Percentiles rank a stretch among this genome's conserved stretches.
phyloP scores from a whole-genome alignment of 2,329 filamentous ascomycete genomes.

The Nothomitra cinnamomea region DNA sequence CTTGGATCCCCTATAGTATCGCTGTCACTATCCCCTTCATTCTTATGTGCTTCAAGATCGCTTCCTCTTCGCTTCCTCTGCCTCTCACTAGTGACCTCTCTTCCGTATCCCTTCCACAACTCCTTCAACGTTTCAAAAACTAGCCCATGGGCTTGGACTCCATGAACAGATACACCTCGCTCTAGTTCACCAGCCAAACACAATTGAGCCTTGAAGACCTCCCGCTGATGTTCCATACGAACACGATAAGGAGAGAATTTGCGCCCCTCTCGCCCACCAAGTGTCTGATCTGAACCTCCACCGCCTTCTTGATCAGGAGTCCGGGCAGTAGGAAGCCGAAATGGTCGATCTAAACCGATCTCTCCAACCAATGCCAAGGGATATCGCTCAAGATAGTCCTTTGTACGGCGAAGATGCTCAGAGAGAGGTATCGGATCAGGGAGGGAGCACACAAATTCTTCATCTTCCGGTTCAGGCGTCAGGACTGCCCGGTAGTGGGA shows the following conservation, averaged over 20 bases:
- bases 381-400: constrained; percentile 28
- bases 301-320: constrained; percentile 18
- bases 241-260: constrained; percentile 39
- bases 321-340: constrained; percentile 40
- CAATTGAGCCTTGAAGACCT: constrained; percentile 39
- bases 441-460: constrained; percentile 30
- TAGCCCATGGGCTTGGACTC: constrained; percentile 43
- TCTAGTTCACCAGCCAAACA: constrained; percentile 39
- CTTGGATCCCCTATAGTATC: constrained; percentile 11
- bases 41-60: constrained; percentile 13
- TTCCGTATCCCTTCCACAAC: constrained; percentile 41
- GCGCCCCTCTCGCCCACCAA: constrained; percentile 42
- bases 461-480: constrained; percentile 29
- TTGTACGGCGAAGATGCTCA: constrained; percentile 32
- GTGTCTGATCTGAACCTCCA: constrained; percentile 29
- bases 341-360: constrained; percentile 43
- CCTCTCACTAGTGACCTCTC: constrained; percentile 29
- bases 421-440: constrained; percentile 37
- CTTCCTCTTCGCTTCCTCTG: constrained; percentile 21
- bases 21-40: constrained; percentile 16
- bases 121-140: constrained; percentile 37
- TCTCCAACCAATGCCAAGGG: constrained; percentile 43
- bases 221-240: constrained; percentile 38
- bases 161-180: constrained; percentile 42
- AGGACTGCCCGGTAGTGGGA: constrained; percentile 38